Conservation (phyloP, 2,329 filamentous ascomycete genomes). For the Pseudomassariella vexata region DNA sequence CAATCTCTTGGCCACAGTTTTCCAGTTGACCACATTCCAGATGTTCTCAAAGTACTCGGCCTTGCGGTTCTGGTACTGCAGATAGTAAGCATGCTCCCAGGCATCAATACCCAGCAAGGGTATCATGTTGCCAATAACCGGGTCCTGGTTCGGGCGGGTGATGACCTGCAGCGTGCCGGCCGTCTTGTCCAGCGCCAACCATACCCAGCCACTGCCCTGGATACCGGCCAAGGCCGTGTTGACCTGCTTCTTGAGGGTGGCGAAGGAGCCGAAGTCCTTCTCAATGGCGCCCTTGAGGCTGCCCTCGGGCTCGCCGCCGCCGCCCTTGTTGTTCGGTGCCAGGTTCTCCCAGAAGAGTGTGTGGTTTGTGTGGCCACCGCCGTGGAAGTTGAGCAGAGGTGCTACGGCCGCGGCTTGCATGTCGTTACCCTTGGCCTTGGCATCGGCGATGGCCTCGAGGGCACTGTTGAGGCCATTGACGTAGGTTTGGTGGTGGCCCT, state of each 20-base stretch:
- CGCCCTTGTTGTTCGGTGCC: slow-evolving; percentile 31
- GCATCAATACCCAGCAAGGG: slow-evolving; percentile 60
- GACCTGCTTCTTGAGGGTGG: slow-evolving; percentile 47
- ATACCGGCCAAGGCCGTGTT: slow-evolving; percentile 49
- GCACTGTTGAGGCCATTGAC: slow-evolving; percentile 71
- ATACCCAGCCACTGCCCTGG: slow-evolving; percentile 64
- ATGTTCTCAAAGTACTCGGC: slow-evolving; percentile 75
- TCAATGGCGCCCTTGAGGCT: slow-evolving; percentile 41
- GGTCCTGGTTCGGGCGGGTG: slow-evolving; percentile 62
- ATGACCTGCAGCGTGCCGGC: slow-evolving; percentile 49
- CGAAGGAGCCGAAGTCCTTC: slow-evolving; percentile 49
- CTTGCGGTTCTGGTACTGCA: slow-evolving; percentile 74
- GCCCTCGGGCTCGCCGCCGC: slow-evolving; percentile 45
- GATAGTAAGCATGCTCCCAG: slow-evolving; percentile 57
- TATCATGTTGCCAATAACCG: slow-evolving; percentile 38
- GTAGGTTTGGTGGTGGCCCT: slow-evolving; percentile 78
- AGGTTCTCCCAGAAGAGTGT: slow-evolving; percentile 66
- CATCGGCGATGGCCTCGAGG: slow-evolving; percentile 59
- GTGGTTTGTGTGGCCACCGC: slow-evolving; percentile 63
- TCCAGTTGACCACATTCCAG: slow-evolving; percentile 76
- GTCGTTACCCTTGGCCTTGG: slow-evolving; percentile 43
- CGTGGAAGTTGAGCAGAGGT: slow-evolving; percentile 57
- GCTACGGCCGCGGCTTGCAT: slow-evolving; percentile 22
- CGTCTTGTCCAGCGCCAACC: slow-evolving; percentile 51
- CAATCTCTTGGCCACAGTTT: slow-evolving; percentile 22